These are phyloP conservation scores for Fusarium protoensiforme DNA, from an alignment of 2,329 filamentous ascomycete species.

Conservation along the genomic window DNA sequence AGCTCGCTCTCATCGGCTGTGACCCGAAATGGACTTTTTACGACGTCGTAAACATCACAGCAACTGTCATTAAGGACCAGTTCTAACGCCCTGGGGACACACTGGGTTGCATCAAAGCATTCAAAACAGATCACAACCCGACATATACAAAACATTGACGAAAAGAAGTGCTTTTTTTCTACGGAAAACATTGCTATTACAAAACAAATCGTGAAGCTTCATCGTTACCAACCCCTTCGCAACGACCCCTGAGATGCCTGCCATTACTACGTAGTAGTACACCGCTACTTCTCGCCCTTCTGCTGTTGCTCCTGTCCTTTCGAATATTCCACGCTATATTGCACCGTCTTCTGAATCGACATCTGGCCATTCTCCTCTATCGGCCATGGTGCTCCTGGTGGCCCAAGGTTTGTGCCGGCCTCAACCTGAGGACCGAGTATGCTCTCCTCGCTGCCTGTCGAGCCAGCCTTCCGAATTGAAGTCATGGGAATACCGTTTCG, in stretches of 20 bases:
- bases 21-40: neutral
- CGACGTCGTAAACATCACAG: neutral
- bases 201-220: constrained; percentile 14
- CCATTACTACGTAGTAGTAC: no score
- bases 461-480: constrained; percentile 29
- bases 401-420: constrained; percentile 6
- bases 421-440: constrained; percentile 25
- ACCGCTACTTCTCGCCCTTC: neutral
- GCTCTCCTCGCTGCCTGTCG: constrained; percentile 41
- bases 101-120: neutral
- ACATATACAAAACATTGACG: neutral
- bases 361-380: constrained; percentile 2
- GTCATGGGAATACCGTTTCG: constrained; percentile 33
- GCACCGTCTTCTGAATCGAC: constrained; percentile 32
- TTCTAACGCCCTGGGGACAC: neutral
- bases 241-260: neutral
- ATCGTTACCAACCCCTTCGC: neutral
- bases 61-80: neutral
- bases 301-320: neutral
- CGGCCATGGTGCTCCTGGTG: constrained; percentile 4
- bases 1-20: neutral
- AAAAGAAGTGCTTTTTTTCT: neutral
- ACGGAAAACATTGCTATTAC: neutral
- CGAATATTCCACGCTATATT: constrained; percentile 32
- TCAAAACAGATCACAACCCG: neutral